These are phyloP conservation scores for Atractiella rhizophila DNA, from an alignment of 768 basidiomycete genomes.

Conservation along the genomic window DNA sequence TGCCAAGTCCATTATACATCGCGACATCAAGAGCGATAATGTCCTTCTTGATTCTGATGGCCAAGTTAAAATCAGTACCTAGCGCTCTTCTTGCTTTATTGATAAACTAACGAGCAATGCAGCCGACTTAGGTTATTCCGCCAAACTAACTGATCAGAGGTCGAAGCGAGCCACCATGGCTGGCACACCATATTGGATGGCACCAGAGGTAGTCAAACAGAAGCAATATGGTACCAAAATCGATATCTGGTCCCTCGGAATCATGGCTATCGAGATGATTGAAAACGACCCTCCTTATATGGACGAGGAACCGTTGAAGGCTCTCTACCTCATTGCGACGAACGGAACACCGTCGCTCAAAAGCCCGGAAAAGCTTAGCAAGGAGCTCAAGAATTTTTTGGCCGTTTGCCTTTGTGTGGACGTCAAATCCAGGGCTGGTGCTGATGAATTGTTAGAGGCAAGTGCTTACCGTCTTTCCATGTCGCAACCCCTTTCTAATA, in stretches of 20 bases:
- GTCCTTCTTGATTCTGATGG: slow-evolving; percentile 78
- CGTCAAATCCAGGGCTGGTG: slow-evolving; percentile 70
- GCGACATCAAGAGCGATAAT: slow-evolving; percentile 68
- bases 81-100: neutral
- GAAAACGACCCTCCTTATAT: slow-evolving; percentile 84
- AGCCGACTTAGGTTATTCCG: slow-evolving; percentile 95
- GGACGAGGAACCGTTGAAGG: slow-evolving; percentile 54
- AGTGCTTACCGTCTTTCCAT: slow-evolving; percentile 19
- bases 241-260: slow-evolving; percentile 93
- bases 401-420: slow-evolving; percentile 97
- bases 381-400: slow-evolving; percentile 82
- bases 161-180: slow-evolving; percentile 90
- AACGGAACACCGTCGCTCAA: slow-evolving; percentile 96
- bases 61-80: slow-evolving; percentile 87
- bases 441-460: slow-evolving; percentile 54
- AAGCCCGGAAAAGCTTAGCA: slow-evolving; percentile 71
- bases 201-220: slow-evolving; percentile 74
- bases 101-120: no score
- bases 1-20: slow-evolving; percentile 83
- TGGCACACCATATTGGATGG: slow-evolving; percentile 99
- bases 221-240: slow-evolving; percentile 86
- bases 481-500: no score
- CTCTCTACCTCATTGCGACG: slow-evolving; percentile 84
- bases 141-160: slow-evolving; percentile 41
- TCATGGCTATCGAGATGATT: slow-evolving; percentile 89